A percentile compares a stretch with the other conserved stretches of the same genome.
phyloP scores from a whole-genome alignment of 2,329 filamentous ascomycete species.

The Dissoconium aciculare region DNA sequence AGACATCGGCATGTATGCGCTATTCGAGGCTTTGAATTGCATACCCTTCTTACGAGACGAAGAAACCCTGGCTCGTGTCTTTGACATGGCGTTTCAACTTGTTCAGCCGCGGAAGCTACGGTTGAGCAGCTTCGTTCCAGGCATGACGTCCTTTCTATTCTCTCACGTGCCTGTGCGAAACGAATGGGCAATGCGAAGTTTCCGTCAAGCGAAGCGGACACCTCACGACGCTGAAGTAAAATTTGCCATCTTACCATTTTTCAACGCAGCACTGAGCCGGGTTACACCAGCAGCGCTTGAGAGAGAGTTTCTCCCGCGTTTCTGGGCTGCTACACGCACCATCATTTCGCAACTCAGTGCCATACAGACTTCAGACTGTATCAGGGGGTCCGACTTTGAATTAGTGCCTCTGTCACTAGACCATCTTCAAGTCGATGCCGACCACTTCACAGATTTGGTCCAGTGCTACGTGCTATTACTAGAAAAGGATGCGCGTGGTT shows the following conservation, averaged over 20 bases:
- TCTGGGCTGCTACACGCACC: conserved; percentile 64
- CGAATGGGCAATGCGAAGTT: conserved; percentile 54
- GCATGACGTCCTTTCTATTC: conserved; percentile 75
- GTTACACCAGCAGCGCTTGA: conserved; percentile 43
- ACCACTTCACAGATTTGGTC: conserved; percentile 52
- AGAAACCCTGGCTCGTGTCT: conserved; percentile 40
- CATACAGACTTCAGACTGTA: conserved; percentile 58
- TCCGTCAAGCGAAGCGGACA: conserved; percentile 48
- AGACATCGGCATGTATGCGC: conserved; percentile 53
- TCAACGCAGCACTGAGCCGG: conserved; percentile 50
- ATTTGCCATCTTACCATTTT: conserved; percentile 64
- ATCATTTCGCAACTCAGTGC: conserved; percentile 62
- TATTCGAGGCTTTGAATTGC: conserved; percentile 82
- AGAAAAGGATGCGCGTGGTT: conserved; percentile 59
- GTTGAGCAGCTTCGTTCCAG: conserved; percentile 60
- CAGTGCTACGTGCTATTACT: conserved; percentile 56
- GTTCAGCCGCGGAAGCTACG: conserved; percentile 62
- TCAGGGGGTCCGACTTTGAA: conserved; percentile 65
- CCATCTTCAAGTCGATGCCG: conserved; percentile 40
- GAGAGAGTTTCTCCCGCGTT: conserved; percentile 45
- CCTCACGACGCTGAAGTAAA: conserved; percentile 66
- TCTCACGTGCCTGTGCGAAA: conserved; percentile 49
- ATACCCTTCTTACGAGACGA: conserved; percentile 55
- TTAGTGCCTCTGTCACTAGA: conserved; percentile 45
- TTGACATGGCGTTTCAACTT: conserved; percentile 70